Evolutionary conservation across 768 basidiomycete species (phyloP), one percentile per base, ranked within the genome.

Genomic region (Boletus rex-veris): DNA sequence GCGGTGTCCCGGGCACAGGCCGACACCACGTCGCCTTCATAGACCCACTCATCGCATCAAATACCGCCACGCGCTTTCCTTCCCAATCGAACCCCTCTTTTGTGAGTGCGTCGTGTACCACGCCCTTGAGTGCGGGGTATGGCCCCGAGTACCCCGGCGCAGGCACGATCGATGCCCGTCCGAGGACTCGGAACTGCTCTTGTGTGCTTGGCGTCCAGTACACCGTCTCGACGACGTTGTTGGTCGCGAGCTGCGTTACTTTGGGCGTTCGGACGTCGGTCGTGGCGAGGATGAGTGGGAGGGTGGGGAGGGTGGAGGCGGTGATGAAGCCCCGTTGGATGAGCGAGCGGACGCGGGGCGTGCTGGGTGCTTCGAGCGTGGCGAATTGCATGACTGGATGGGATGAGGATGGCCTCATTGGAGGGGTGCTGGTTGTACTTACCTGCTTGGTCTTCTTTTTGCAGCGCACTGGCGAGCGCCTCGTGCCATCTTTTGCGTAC

Each of bases 191-290:
- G 65, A 85, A 92, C 62, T 95, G 92, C 64, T 89, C 84, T 48
- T 77, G 68, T 0, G 81, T 77, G 19, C 79, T 77, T 30, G 79
- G 75, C 48, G 85, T 78, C 88, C 90, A 94, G 84, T 87, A 92
- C 11, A 77, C 80, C 40, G 86, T 58, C 65, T 92, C 86, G 55
- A 85, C 79, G 42, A 39, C 3, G 0, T 14, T 7, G 37, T 54
- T 31, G 7, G 26, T 28, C 1, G 30, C 37, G 48, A 54, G 36
- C 14, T 54, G 84, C 1, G 68, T 44, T 33, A 81, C 77, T 61
- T 93, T 93, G 19, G 83, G 82, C 2, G 83, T 77, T 24, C 91
- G 86, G 43, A 85, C 66, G 71, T 92, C 90, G 44, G 90, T 90
- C 12, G 85, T 81, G 45, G 78, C 74, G 41, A 91, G 61, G 57